Evolutionary conservation across 2,329 filamentous ascomycete genomes (phyloP).

Genomic region (Fusarium miscanthi): DNA sequence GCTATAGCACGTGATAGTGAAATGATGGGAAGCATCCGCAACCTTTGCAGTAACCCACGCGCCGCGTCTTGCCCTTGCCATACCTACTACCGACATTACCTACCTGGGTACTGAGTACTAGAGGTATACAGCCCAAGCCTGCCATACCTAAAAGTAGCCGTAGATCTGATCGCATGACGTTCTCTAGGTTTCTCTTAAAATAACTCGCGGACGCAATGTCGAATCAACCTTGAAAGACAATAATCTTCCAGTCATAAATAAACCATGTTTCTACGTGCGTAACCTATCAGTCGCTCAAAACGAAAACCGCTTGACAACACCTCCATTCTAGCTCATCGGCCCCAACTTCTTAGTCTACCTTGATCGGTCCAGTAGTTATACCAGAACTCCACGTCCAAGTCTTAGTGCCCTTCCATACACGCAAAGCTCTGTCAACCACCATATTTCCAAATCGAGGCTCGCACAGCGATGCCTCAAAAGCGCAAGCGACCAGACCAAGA

Average conservation of each 20-base stretch:
- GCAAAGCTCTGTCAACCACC: background rate
- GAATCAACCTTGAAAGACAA: background rate
- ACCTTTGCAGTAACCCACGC: slow-evolving; percentile 13
- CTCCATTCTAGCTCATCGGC: background rate
- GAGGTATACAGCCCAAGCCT: background rate
- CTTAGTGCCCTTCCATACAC: background rate
- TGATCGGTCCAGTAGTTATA: background rate
- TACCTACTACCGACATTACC: background rate
- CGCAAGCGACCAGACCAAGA: slow-evolving; percentile 51
- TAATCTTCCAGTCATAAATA: background rate
- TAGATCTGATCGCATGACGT: slow-evolving; percentile 13
- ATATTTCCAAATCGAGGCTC: slow-evolving; percentile 15
- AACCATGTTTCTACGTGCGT: background rate
- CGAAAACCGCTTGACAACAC: background rate
- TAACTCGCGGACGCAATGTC: background rate
- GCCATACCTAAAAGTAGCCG: background rate
- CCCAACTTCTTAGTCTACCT: background rate
- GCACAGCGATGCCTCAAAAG: slow-evolving; percentile 52
- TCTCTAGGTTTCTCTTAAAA: background rate
- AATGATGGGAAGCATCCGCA: background rate
- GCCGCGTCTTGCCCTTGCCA: slow-evolving; percentile 20
- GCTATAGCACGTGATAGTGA: background rate
- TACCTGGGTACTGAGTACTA: background rate
- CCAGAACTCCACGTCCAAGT: background rate
- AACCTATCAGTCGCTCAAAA: background rate